phyloP scores from a whole-genome alignment of 805 yeast genomes.

The Candida hungchunana region DNA sequence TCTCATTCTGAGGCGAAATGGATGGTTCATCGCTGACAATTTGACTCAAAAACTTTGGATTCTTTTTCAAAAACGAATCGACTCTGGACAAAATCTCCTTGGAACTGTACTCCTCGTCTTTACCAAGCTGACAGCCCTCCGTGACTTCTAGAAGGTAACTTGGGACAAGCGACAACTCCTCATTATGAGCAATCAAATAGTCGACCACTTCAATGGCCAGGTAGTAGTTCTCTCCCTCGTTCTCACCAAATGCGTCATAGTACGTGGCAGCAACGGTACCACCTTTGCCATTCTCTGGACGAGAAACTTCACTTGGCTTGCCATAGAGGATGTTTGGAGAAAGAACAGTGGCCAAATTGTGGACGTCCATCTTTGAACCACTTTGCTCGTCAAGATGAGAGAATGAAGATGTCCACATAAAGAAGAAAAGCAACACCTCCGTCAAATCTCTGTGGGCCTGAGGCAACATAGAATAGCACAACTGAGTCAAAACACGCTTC shows the following conservation, averaged over 20 bases:
- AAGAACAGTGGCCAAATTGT: conserved; percentile 90
- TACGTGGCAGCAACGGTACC: conserved; percentile 28
- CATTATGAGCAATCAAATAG: conserved; percentile 74
- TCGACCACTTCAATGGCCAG: conserved; percentile 89
- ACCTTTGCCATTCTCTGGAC: conserved; percentile 24
- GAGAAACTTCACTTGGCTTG: conserved; percentile 34
- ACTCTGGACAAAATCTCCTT: conserved; percentile 38
- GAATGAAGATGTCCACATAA: conserved; percentile 95
- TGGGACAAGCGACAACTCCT: conserved; percentile 76
- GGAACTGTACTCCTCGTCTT: conserved; percentile 25
- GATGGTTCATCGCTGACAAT: conserved; percentile 13
- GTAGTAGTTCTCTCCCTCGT: conserved; percentile 68
- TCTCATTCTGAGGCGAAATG: conserved; percentile 10
- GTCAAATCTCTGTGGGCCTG: conserved; percentile 75
- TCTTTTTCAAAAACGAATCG: conserved; percentile 25
- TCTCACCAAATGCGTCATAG: conserved; percentile 36
- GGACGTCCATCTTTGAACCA: conserved; percentile 94
- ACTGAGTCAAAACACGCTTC: conserved; percentile 52
- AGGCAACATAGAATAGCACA: conserved; percentile 76
- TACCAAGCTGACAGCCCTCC: conserved; percentile 21
- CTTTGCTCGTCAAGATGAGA: conserved; percentile 87
- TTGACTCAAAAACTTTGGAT: conserved; percentile 21
- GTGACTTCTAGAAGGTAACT: conserved; percentile 36
- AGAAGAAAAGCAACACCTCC: conserved; percentile 80
- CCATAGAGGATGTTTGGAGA: conserved; percentile 86